Conservation (phyloP, 352 stramenopile genomes). For the Pythium vanterpoolii region DNA sequence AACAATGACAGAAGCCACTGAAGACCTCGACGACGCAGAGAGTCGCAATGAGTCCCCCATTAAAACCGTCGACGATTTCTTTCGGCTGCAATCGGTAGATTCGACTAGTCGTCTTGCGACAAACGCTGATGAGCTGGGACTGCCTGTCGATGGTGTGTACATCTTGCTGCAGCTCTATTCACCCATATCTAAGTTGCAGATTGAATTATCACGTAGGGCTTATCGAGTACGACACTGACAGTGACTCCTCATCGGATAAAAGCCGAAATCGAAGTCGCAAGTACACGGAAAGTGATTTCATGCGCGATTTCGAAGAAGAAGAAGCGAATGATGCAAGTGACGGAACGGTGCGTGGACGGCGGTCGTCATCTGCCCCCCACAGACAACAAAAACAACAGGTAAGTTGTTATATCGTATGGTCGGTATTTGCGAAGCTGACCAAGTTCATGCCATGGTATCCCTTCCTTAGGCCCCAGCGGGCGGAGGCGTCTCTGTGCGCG, state of each 20-base stretch:
- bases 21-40: constrained; percentile 1
- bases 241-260: constrained; percentile 35
- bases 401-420: too few relatives aligned
- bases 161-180: background rate
- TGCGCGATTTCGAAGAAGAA: constrained; percentile 78
- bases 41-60: background rate
- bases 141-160: constrained; percentile 11
- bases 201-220: background rate
- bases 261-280: constrained; percentile 46
- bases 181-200: background rate
- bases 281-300: constrained; percentile 75
- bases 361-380: background rate
- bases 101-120: background rate
- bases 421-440: too few relatives aligned
- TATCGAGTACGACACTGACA: constrained; percentile 36
- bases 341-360: constrained; percentile 12
- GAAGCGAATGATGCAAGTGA: constrained; percentile 33
- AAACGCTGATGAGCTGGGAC: background rate
- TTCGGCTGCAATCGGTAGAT: constrained; percentile 32
- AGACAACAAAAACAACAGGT: constrained; percentile 13
- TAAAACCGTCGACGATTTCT: constrained; percentile 62
- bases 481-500: constrained; percentile 34
- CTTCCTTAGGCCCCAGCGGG: background rate
- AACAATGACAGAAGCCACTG: constrained; percentile 16
- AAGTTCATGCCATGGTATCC: background rate